These are phyloP conservation scores for Crithidia fasciculata DNA, from an alignment of 208 protist species.

Conservation along the genomic window DNA sequence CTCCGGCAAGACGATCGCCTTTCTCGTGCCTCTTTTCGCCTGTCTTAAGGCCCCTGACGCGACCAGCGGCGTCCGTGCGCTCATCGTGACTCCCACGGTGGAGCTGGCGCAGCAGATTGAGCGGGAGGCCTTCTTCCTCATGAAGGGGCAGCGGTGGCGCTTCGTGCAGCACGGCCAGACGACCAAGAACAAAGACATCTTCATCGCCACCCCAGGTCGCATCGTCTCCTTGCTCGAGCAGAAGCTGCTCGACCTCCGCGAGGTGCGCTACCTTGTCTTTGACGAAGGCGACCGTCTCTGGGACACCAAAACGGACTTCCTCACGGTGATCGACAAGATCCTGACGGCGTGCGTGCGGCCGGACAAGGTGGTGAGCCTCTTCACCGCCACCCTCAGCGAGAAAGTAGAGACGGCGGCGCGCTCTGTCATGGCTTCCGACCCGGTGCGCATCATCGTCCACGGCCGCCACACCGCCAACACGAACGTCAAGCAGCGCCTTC, in stretches of 20 bases:
- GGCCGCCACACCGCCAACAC: conserved; percentile 76
- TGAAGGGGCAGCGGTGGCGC: conserved; percentile 86
- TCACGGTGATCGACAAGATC: conserved; percentile 87
- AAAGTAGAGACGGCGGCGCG: conserved; percentile 91
- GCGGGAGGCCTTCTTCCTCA: conserved; percentile 89
- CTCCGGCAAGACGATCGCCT: conserved; percentile 96
- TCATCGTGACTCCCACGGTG: conserved; percentile 96
- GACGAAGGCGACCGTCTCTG: conserved; percentile 98
- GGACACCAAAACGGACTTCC: conserved; percentile 86
- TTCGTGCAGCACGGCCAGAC: conserved; percentile 91
- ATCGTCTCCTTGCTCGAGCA: conserved; percentile 82
- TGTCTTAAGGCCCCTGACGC: conserved; percentile 79
- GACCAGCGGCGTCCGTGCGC: conserved; percentile 83
- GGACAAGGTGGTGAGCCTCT: conserved; percentile 88
- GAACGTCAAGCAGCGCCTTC: conserved; percentile 89
- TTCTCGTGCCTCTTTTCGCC: conserved; percentile 94
- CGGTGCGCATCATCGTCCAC: conserved; percentile 94
- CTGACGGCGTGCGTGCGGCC: conserved; percentile 78
- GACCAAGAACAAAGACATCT: conserved; percentile 93
- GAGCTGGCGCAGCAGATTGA: conserved; percentile 97
- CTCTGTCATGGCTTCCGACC: conserved; percentile 90
- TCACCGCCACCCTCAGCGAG: conserved; percentile 95
- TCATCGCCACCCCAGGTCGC: conserved; percentile 90
- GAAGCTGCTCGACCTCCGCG: conserved; percentile 72
- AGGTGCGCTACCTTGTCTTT: conserved; percentile 94